Conservation (phyloP, 495 filamentous ascomycete species). For the Penicillium maclennaniae region DNA sequence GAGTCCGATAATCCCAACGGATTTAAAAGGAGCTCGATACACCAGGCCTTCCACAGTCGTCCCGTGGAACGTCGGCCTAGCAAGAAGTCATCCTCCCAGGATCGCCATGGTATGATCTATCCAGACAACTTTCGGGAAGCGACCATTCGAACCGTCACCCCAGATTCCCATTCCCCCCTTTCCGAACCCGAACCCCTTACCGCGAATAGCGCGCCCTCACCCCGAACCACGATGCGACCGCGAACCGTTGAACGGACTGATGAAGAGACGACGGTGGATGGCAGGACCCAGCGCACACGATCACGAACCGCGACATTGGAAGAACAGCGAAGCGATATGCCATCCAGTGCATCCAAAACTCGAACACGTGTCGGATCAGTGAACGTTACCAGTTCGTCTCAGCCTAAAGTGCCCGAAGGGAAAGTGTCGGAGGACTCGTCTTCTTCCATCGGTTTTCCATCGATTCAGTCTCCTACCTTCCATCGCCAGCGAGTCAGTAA, state of each 20-base stretch:
- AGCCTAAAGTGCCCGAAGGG: conserved; percentile 23
- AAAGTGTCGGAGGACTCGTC: conserved; percentile 22
- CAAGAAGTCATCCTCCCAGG: conserved; percentile 52
- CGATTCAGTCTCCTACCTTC: conserved; percentile 44
- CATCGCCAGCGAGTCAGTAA: conserved; percentile 45
- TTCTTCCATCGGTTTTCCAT: conserved; percentile 50
- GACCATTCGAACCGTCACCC: conserved; percentile 46
- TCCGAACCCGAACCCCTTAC: conserved; percentile 39
- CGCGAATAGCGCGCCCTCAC: conserved; percentile 38
- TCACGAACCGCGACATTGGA: conserved; percentile 49
- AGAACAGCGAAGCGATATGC: conserved; percentile 42
- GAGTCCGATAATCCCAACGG: conserved; percentile 44
- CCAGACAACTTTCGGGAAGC: conserved; percentile 49
- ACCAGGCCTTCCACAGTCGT: conserved; percentile 41
- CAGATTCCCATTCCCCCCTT: conserved; percentile 43
- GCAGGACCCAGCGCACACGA: conserved; percentile 40
- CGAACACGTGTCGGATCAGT: conserved; percentile 46
- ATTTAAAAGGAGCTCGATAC: conserved; percentile 41
- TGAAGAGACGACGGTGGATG: conserved; percentile 31
- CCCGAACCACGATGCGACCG: conserved; percentile 37
- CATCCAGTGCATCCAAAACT: conserved; percentile 34
- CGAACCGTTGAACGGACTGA: conserved; percentile 32
- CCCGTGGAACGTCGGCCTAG: conserved; percentile 48
- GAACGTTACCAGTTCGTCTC: conserved; percentile 34
- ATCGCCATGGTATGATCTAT: conserved; percentile 52